Percentiles rank a stretch among this genome's conserved stretches.
Evolutionary conservation across 306 rosid species (phyloP).

Genomic region (Cucumis sativus): Cucumber_9930_V3 NC_026660.2:30501501-30502000

Average conservation of each 20-base stretch:
- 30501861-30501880: slow-evolving; percentile 17
- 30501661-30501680: neutral
- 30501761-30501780: slow-evolving; percentile 91
- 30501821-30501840: slow-evolving; percentile 56
- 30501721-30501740: slow-evolving; percentile 71
- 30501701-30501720: neutral
- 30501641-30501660: slow-evolving; percentile 1
- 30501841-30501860: slow-evolving; percentile 8
- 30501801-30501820: slow-evolving; percentile 53
- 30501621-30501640: neutral
- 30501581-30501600: neutral
- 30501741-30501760: slow-evolving; percentile 96
- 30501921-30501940: slow-evolving; percentile 4
- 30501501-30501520: neutral
- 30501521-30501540: neutral
- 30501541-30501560: neutral
- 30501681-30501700: neutral
- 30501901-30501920: slow-evolving; percentile 6
- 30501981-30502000: neutral
- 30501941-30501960: slow-evolving; percentile 12
- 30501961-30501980: slow-evolving; percentile 34
- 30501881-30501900: slow-evolving; percentile 7
- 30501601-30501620: neutral
- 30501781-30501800: slow-evolving; percentile 8
- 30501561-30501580: neutral